These are phyloP conservation scores for Vanrija sp. DNA, from an alignment of 1,284 basidiomycete genomes.

Conservation along the genomic window DNA sequence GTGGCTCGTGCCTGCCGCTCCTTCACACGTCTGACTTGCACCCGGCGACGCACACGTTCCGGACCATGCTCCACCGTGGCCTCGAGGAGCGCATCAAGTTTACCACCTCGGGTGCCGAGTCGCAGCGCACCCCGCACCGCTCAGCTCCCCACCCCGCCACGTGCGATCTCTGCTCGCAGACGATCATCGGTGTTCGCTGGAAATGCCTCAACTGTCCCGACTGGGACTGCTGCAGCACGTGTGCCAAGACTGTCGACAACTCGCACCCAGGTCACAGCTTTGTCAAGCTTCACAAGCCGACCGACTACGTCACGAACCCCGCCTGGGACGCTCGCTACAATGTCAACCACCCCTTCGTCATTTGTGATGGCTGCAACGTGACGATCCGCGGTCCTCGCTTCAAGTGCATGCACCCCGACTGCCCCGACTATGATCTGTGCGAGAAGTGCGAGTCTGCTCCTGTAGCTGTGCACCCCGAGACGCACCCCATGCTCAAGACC, in stretches of 20 bases:
- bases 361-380: constrained; percentile 45
- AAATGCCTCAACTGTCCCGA: constrained; percentile 50
- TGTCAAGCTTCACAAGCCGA: constrained; percentile 59
- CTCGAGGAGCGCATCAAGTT: constrained; percentile 41
- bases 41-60: constrained; percentile 38
- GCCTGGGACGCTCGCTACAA: constrained; percentile 52
- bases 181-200: constrained; percentile 44
- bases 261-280: constrained; percentile 77
- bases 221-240: constrained; percentile 60
- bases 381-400: constrained; percentile 39
- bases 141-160: constrained; percentile 34
- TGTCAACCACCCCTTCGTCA: constrained; percentile 32
- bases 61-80: constrained; percentile 43
- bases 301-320: constrained; percentile 49
- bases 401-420: constrained; percentile 72
- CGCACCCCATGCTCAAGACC: constrained; percentile 77
- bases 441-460: constrained; percentile 74
- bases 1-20: constrained; percentile 41
- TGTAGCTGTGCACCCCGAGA: constrained; percentile 66
- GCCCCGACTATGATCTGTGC: constrained; percentile 81
- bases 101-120: constrained; percentile 11
- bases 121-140: constrained; percentile 15
- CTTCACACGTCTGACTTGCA: constrained; percentile 41
- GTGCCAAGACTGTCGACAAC: constrained; percentile 61
- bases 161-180: constrained; percentile 40